Evolutionary conservation across 2,329 filamentous ascomycete species (phyloP).

Genomic region (Escovopsis sp.): DNA sequence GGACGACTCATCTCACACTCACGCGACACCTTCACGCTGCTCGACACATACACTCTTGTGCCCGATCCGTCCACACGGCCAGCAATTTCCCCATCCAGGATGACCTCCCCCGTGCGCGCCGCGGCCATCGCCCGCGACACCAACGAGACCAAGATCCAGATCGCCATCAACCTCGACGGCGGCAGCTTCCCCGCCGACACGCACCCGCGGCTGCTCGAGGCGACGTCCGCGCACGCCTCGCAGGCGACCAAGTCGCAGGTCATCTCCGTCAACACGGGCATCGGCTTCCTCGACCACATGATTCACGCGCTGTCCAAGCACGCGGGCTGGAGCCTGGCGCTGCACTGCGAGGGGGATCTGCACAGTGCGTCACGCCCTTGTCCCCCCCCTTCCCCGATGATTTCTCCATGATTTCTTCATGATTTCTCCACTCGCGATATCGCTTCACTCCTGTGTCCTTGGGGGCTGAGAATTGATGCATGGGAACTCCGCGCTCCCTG

Average conservation of each 20-base stretch:
- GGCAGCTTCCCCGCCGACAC: constrained; percentile 56
- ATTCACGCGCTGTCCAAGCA: constrained; percentile 93
- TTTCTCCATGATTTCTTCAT: no score
- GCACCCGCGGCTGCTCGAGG: constrained; percentile 36
- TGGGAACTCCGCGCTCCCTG: no score
- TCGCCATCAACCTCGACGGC: constrained; percentile 87
- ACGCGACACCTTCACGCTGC: no score
- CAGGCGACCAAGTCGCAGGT: constrained; percentile 73
- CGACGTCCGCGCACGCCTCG: constrained; percentile 54
- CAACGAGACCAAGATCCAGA: constrained; percentile 94
- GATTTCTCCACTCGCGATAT: no score
- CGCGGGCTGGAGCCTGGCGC: constrained; percentile 76
- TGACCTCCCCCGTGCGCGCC: constrained; percentile 1
- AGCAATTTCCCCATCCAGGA: not conserved
- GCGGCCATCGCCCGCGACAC: constrained; percentile 75
- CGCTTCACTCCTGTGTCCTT: no score
- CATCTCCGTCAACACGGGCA: constrained; percentile 80
- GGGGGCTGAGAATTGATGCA: no score
- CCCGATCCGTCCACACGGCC: no score
- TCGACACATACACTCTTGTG: no score
- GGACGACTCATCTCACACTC: no score
- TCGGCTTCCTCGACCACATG: constrained; percentile 98
- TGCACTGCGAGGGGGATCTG: constrained; percentile 75
- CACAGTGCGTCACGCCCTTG: constrained; percentile 58
- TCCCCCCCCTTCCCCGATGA: constrained; percentile 10